Percentiles rank a stretch among this genome's conserved stretches.
Conservation (phyloP, 345 rosid genomes). For the Salix udensis region DNA sequence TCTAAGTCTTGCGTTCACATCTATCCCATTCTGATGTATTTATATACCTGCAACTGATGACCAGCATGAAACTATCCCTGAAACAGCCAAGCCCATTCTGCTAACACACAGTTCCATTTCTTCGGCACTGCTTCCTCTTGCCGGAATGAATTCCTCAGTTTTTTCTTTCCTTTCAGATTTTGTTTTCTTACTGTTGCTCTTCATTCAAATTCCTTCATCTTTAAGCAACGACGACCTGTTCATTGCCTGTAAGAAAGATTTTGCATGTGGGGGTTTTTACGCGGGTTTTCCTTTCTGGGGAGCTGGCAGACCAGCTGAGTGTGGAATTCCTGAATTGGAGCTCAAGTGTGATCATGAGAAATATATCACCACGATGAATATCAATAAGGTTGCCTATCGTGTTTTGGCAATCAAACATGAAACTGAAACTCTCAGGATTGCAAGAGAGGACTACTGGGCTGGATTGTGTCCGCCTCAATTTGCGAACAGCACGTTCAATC, state of each 20-base stretch:
- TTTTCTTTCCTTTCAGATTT: background rate
- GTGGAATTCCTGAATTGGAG: slow-evolving; percentile 36
- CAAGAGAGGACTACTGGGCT: too few relatives aligned
- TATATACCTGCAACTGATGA: background rate
- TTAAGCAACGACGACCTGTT: background rate
- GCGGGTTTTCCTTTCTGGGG: slow-evolving; percentile 47
- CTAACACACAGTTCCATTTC: too few relatives aligned
- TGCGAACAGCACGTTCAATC: slow-evolving; percentile 23
- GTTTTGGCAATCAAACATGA: slow-evolving; percentile 11
- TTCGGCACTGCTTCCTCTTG: background rate
- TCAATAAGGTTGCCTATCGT: slow-evolving; percentile 13
- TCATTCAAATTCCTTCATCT: background rate
- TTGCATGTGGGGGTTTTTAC: slow-evolving; percentile 26
- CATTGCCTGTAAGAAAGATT: background rate
- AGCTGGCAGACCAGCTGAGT: rapidly evolving
- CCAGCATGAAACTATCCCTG: background rate
- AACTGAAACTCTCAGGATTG: slow-evolving; percentile 12
- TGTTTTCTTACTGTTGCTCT: background rate
- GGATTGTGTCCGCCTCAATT: slow-evolving; percentile 15
- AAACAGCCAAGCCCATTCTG: background rate
- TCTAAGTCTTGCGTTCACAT: background rate
- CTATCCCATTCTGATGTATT: background rate
- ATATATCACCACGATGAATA: background rate
- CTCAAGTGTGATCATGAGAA: slow-evolving; percentile 22
- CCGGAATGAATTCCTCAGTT: background rate